Evolutionary conservation across 2,329 filamentous ascomycete genomes (phyloP).

Genomic region (Phymatotrichopsis omnivora): DNA sequence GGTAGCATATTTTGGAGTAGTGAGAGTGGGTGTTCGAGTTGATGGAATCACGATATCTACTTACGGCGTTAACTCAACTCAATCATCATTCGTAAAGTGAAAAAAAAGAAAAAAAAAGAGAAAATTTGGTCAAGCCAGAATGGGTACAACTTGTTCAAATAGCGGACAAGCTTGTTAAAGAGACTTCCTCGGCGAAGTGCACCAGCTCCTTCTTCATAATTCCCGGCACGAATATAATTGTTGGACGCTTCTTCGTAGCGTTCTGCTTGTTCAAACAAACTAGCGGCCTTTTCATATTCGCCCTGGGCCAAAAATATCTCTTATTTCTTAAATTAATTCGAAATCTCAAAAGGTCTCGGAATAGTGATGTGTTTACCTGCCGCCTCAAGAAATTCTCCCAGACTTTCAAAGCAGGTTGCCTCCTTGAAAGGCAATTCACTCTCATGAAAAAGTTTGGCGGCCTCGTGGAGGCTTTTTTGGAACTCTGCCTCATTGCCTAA

Average conservation of each 20-base stretch:
- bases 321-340: neutral
- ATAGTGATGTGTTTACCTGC: slow-evolving; percentile 5
- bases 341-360: neutral
- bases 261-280: slow-evolving; percentile 3
- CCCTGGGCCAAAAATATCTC: slow-evolving; percentile 5
- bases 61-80: no score
- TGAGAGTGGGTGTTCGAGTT: no score
- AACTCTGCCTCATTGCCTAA: neutral
- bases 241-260: slow-evolving; percentile 1
- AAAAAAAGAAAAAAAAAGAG: no score
- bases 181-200: slow-evolving; percentile 3
- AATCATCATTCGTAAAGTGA: no score
- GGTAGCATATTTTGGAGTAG: slow-evolving; percentile 16
- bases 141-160: slow-evolving; percentile 15
- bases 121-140: no score
- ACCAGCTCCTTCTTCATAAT: slow-evolving; percentile 8
- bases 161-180: slow-evolving; percentile 10
- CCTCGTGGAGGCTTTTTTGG: slow-evolving; percentile 3
- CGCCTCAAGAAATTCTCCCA: slow-evolving; percentile 7
- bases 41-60: no score
- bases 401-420: slow-evolving; percentile 9
- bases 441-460: neutral
- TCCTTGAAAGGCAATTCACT: no score
- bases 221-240: slow-evolving; percentile 5
- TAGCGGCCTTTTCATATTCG: slow-evolving; percentile 9